A percentile compares a stretch with the other conserved stretches of the same genome.
Conservation (phyloP, 345 rosid genomes). For the Eucalyptus marginata region DNA sequence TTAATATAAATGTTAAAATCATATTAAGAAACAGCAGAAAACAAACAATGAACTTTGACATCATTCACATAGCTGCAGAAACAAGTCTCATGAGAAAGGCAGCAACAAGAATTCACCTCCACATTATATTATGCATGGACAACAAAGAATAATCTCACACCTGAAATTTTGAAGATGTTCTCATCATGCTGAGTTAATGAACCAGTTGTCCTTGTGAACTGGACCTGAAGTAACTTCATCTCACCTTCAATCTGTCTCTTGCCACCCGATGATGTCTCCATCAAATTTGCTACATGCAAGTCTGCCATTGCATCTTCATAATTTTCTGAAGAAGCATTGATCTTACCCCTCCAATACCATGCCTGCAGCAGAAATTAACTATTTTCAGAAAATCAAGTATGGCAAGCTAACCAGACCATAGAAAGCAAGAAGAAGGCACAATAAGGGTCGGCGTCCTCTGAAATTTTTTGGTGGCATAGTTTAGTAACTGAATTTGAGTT, state of each 20-base stretch:
- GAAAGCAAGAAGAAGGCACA: neutral
- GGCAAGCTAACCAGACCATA: neutral
- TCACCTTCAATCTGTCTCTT: conserved; percentile 71
- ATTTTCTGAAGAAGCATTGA: conserved; percentile 48
- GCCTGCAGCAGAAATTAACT: conserved; percentile 19
- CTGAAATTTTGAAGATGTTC: neutral
- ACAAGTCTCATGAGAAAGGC: neutral
- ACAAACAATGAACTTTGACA: neutral
- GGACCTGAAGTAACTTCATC: conserved; percentile 16
- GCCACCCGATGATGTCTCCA: conserved; percentile 48
- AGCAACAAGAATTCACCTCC: neutral
- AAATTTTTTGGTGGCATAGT: neutral
- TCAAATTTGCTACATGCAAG: conserved; percentile 32
- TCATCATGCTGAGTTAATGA: neutral
- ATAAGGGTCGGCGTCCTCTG: neutral
- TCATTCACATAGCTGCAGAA: neutral
- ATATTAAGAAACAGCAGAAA: neutral
- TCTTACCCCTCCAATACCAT: conserved; percentile 85
- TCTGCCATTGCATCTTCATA: conserved; percentile 41
- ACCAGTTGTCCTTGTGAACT: neutral
- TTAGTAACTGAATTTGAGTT: neutral
- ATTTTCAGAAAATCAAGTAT: neutral
- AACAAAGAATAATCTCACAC: conserved; percentile 16
- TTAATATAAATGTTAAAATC: neutral
- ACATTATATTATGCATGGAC: neutral